These are phyloP conservation scores for Botrytis squamosa DNA, from an alignment of 2,329 filamentous ascomycete genomes.

Conservation along the genomic window DNA sequence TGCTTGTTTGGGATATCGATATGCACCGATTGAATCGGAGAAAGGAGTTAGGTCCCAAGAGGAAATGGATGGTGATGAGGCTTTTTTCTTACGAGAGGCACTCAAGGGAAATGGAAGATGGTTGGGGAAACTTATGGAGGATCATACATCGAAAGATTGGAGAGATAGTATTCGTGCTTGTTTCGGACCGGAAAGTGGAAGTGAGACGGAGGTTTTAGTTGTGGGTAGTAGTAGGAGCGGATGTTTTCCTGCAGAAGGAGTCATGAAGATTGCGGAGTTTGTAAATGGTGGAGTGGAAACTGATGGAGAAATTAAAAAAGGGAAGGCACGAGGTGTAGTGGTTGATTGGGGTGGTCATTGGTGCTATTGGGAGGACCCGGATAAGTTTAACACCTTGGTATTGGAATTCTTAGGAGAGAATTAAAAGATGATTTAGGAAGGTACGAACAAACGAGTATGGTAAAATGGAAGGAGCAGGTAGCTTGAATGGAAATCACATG, in stretches of 20 bases:
- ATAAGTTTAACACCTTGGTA: conserved; percentile 33
- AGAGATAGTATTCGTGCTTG: conserved; percentile 32
- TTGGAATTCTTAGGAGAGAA: conserved; percentile 29
- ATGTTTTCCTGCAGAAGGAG: conserved; percentile 38
- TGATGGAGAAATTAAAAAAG: background rate
- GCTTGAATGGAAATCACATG: background rate
- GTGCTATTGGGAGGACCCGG: conserved; percentile 39
- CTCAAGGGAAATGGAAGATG: conserved; percentile 36
- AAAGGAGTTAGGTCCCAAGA: background rate
- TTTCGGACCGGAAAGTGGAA: conserved; percentile 30
- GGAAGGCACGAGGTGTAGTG: conserved; percentile 31
- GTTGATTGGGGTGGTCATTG: conserved; percentile 40
- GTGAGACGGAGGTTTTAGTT: conserved; percentile 34
- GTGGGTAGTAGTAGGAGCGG: conserved; percentile 38
- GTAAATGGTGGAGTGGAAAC: conserved; percentile 29
- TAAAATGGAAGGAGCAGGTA: background rate
- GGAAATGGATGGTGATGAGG: conserved; percentile 28
- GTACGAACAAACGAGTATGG: background rate
- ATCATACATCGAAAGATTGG: conserved; percentile 39
- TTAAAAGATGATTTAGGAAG: background rate
- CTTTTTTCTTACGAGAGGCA: conserved; percentile 36
- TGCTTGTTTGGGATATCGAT: conserved; percentile 36
- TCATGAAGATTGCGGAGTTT: conserved; percentile 36
- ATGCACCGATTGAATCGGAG: conserved; percentile 29
- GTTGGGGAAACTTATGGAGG: conserved; percentile 39